Percentiles rank a stretch among this genome's conserved stretches.
phyloP scores from a whole-genome alignment of 805 yeast species.

The Saccharomycopsis fodiens region DNA sequence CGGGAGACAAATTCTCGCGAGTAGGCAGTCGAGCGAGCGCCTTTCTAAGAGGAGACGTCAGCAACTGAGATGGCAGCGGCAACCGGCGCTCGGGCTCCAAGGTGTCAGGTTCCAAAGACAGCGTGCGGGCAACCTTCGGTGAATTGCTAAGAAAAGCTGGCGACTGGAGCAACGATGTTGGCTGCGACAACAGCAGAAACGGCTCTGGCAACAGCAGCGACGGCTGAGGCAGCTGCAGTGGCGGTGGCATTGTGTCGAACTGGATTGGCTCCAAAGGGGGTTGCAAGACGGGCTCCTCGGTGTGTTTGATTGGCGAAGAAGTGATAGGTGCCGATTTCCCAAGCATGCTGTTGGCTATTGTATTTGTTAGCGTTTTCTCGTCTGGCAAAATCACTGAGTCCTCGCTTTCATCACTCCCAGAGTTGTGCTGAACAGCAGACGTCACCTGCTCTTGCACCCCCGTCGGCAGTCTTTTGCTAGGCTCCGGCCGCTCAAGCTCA shows the following conservation, averaged over 20 bases:
- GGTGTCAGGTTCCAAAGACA: neutral
- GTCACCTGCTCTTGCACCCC: neutral
- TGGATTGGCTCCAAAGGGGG: neutral
- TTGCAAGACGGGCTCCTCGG: neutral
- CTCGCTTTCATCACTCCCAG: slow-evolving; percentile 9
- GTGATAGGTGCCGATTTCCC: slow-evolving; percentile 17
- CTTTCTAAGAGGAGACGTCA: slow-evolving; percentile 18
- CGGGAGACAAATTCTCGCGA: slow-evolving; percentile 1
- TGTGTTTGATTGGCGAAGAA: slow-evolving; percentile 19
- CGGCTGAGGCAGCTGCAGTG: too few relatives aligned
- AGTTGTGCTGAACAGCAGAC: neutral
- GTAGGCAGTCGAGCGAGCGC: slow-evolving; percentile 2
- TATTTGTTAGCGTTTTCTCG: slow-evolving; percentile 17
- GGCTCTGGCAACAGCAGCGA: too few relatives aligned
- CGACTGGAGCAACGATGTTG: neutral
- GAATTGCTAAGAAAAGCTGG: neutral
- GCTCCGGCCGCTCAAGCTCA: neutral
- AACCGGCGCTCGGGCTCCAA: slow-evolving; percentile 4
- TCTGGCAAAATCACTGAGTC: slow-evolving; percentile 16
- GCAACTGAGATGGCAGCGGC: slow-evolving; percentile 12
- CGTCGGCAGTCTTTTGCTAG: neutral
- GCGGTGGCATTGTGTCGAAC: neutral
- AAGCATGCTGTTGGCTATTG: slow-evolving; percentile 18
- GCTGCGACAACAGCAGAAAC: neutral
- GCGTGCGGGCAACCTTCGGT: neutral